Evolutionary conservation across 768 basidiomycete genomes (phyloP).

Genomic region (Podaxis sp.): DNA sequence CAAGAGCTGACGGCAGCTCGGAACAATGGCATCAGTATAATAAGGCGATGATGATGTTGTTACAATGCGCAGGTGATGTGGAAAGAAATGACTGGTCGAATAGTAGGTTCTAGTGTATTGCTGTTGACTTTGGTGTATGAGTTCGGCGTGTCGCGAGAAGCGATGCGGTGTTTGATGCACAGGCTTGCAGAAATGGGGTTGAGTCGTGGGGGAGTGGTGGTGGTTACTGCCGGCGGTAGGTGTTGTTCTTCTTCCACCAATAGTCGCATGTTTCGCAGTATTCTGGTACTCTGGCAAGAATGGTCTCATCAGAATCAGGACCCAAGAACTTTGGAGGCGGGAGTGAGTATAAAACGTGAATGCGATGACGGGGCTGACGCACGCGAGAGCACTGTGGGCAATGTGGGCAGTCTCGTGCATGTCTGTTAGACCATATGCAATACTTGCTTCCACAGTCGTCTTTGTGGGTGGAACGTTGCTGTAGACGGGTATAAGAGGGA

Average conservation of each 20-base stretch:
- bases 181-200: slow-evolving; percentile 12
- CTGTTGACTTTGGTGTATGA: not conserved
- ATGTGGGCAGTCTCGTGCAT: slow-evolving; percentile 33
- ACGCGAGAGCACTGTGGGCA: slow-evolving; percentile 46
- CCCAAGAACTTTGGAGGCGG: slow-evolving; percentile 55
- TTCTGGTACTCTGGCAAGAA: slow-evolving; percentile 47
- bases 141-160: slow-evolving; percentile 2
- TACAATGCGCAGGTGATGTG: slow-evolving; percentile 4
- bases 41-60: slow-evolving; percentile 7
- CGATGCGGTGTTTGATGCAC: slow-evolving; percentile 6
- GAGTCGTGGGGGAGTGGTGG: slow-evolving; percentile 9
- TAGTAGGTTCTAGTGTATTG: not conserved
- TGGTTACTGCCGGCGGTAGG: slow-evolving; percentile 34
- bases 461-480: slow-evolving; percentile 52
- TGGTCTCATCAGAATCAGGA: slow-evolving; percentile 64
- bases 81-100: not conserved
- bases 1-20: slow-evolving; percentile 7
- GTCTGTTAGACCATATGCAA: slow-evolving; percentile 35
- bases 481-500: slow-evolving; percentile 16
- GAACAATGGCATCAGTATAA: slow-evolving; percentile 5
- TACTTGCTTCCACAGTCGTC: slow-evolving; percentile 52
- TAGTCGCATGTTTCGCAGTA: slow-evolving; percentile 60
- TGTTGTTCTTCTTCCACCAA: slow-evolving; percentile 51
- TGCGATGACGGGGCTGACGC: slow-evolving; percentile 20
- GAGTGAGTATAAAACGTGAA: slow-evolving; percentile 11